Conservation (phyloP, 352 stramenopile species). For the Lagenidium giganteum region DNA sequence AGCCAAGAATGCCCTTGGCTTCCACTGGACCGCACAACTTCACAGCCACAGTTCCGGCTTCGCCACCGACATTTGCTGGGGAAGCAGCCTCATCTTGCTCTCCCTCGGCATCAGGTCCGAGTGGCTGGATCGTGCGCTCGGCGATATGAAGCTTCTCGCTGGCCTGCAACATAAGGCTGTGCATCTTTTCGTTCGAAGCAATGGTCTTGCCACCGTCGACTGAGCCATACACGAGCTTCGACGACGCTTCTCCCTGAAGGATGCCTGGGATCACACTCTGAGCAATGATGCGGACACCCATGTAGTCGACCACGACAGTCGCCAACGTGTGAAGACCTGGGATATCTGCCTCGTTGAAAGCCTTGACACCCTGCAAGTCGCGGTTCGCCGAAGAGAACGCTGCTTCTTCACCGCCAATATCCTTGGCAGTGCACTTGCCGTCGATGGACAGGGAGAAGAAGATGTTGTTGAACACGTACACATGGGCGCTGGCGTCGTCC, state of each 20-base stretch:
- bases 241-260: constrained; percentile 92
- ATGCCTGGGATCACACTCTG: constrained; percentile 96
- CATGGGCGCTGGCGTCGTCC: constrained; percentile 88
- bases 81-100: constrained; percentile 29
- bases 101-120: constrained; percentile 51
- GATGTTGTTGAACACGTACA: constrained; percentile 98
- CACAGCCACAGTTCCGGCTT: constrained; percentile 52
- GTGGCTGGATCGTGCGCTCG: constrained; percentile 75
- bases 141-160: constrained; percentile 86
- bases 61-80: constrained; percentile 19
- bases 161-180: constrained; percentile 83
- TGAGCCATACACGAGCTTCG: constrained; percentile 93
- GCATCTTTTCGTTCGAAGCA: constrained; percentile 90
- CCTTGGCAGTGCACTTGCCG: constrained; percentile 57
- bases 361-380: constrained; percentile 86
- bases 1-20: constrained; percentile 94
- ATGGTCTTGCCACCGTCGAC: constrained; percentile 90
- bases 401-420: constrained; percentile 67
- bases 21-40: constrained; percentile 90
- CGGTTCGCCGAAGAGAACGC: constrained; percentile 85
- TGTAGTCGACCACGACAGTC: constrained; percentile 94
- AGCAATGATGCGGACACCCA: constrained; percentile 92
- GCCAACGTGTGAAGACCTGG: constrained; percentile 91
- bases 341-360: constrained; percentile 90
- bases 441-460: constrained; percentile 95